Base-by-base conservation (phyloP, 73 alveolate genomes). In the Blepharisma japonicum region DNA sequence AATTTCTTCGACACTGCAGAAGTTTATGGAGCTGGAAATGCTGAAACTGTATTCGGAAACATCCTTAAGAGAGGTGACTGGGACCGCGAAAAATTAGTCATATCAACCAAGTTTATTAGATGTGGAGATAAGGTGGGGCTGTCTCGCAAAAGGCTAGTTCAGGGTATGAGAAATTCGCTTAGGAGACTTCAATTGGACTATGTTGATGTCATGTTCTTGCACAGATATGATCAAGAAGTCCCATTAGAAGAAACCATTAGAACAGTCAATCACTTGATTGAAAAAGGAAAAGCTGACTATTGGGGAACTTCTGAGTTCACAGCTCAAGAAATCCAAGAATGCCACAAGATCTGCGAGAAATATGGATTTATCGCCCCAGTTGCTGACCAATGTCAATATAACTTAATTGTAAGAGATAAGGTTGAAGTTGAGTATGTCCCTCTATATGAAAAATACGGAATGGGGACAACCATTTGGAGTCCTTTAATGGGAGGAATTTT, bases 251-350 rank as follows among this genome's bases (percentile, higher is more conserved):
- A 96, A 83, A 84, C 91, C 6, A 87, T 89, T 71, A 90, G 97
- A 51, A 98, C 98, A 0, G 89, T 95, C 95, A 85, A 94, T 77
- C 87, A 94, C 87, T 56, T 91, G 11, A 85, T 95, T 55, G 94
- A 94, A 78, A 87, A 89, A 71, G 99, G 98, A 27, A 79, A 85
- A 56, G 97, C 98, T 67, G 89, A 87, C 81, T 96, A 96, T 84
- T 96, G 99, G 99, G 99, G 98, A 21, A 96, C 99, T 2, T 93
- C 98, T 9, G 98, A 94, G 78, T 96, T 98, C 98, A 49, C 95
- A 47, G 94, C 98, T 39, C 87, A 86, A 55, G 84, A 87, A 55
- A 87, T 95, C 55, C 61, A 78, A 54, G 97, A 92, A 82, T 97
- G 97, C 42, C 83, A 83, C 18, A 83, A 80, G 42, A 67, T 94